Evolutionary conservation across 2,329 filamentous ascomycete genomes (phyloP).

Genomic region (Sphaceloma murrayae): DNA sequence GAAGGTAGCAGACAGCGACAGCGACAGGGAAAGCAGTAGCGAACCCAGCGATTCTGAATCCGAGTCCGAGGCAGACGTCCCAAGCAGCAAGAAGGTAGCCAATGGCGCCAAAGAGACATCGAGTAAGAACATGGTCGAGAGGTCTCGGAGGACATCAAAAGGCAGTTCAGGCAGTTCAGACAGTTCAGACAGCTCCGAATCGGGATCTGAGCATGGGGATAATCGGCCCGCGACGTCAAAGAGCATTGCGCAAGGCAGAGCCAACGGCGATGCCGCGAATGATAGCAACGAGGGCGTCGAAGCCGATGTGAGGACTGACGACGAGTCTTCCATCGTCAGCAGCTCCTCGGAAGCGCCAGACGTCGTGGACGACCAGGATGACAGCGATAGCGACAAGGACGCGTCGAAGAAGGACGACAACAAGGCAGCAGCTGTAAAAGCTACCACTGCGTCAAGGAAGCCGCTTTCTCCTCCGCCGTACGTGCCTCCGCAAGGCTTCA

Average conservation of each 20-base stretch:
- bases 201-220: too few species aligned
- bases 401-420: conserved; percentile 22
- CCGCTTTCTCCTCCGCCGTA: conserved; percentile 18
- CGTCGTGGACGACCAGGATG: conserved; percentile 26
- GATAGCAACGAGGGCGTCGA: conserved; percentile 17
- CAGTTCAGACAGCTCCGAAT: too few species aligned
- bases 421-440: conserved; percentile 3
- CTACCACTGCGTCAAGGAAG: background rate
- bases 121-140: too few species aligned
- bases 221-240: conserved; percentile 25
- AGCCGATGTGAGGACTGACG: conserved; percentile 20
- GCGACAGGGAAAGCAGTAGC: conserved; percentile 25
- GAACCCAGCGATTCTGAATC: conserved; percentile 16
- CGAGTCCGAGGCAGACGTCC: conserved; percentile 10
- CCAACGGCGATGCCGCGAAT: conserved; percentile 15
- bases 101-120: conserved; percentile 32
- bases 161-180: too few species aligned
- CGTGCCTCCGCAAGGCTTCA: conserved; percentile 38
- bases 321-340: too few species aligned
- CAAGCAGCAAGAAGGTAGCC: conserved; percentile 19
- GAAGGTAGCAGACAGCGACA: conserved; percentile 25
- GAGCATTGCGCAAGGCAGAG: conserved; percentile 20
- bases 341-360: conserved; percentile 16
- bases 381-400: conserved; percentile 33
- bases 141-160: too few species aligned